Evolutionary conservation across 257 asterid genomes (phyloP).

Genomic region (Nicotiana benthamiana): DNA sequence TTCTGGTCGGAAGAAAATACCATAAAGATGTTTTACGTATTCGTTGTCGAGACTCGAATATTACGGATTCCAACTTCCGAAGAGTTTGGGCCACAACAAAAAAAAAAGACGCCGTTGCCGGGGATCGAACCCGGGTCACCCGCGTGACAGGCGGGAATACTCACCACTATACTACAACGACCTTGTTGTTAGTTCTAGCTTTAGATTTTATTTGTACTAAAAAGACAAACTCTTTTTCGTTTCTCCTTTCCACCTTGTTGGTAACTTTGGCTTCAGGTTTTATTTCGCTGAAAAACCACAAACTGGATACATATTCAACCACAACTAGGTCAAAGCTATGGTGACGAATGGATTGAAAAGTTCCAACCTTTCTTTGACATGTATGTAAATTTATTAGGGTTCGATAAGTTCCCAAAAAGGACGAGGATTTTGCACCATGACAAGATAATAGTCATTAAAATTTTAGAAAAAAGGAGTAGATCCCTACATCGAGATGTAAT

Average conservation of each 20-base stretch:
- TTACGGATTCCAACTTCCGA: neutral
- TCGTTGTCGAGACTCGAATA: too few relatives aligned
- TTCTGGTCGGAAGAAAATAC: neutral
- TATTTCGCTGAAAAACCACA: neutral
- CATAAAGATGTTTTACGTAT: neutral
- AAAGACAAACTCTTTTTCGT: too few relatives aligned
- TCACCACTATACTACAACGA: constrained; percentile 98
- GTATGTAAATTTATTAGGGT: neutral
- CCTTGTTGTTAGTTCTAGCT: neutral
- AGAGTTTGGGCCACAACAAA: neutral
- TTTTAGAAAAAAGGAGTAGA: neutral
- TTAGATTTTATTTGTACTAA: neutral
- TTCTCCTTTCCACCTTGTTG: constrained; percentile 4
- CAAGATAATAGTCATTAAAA: neutral
- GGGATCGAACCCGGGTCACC: constrained; percentile 99
- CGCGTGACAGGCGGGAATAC: constrained; percentile 99
- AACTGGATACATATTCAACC: neutral
- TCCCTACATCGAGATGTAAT: too few relatives aligned
- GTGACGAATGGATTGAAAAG: neutral
- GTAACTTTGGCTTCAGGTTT: accelerated
- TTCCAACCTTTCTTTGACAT: neutral
- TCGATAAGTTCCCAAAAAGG: neutral
- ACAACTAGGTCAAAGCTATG: neutral
- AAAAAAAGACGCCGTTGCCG: constrained; percentile 61
- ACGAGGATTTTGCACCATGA: neutral